These are phyloP conservation scores for Pugionium dolabratum DNA, from an alignment of 345 rosid genomes.

Conservation along the genomic window DNA sequence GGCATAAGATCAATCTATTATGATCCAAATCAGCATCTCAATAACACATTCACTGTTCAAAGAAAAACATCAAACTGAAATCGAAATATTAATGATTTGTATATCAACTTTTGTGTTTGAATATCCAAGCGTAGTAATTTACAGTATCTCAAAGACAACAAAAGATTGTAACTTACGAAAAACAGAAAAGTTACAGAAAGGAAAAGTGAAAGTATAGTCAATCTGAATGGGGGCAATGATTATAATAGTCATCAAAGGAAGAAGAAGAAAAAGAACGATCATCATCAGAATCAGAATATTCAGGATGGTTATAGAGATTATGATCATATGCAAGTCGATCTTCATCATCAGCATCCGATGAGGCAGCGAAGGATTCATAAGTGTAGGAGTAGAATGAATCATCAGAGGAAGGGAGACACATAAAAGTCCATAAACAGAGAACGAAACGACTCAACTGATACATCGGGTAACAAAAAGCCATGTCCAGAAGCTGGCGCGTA, in stretches of 20 bases:
- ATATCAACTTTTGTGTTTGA: not conserved
- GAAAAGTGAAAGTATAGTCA: conserved; percentile 32
- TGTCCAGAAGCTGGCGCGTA: conserved; percentile 60
- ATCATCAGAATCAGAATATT: conserved; percentile 32
- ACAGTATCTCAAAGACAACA: conserved; percentile 18
- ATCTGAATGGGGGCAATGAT: conserved; percentile 49
- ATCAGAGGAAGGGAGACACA: conserved; percentile 63
- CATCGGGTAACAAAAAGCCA: conserved; percentile 61
- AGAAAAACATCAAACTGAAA: not conserved
- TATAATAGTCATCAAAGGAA: conserved; percentile 41
- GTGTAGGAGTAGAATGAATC: conserved; percentile 52
- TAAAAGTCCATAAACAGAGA: conserved; percentile 68
- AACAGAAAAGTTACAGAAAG: conserved; percentile 10
- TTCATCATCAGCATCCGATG: conserved; percentile 34
- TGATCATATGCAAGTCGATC: conserved; percentile 33
- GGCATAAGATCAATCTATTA: not conserved
- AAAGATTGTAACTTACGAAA: not conserved
- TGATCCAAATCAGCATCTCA: conserved; percentile 10
- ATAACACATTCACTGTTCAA: conserved; percentile 28
- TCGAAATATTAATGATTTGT: not conserved
- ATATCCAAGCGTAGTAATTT: not conserved
- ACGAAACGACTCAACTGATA: conserved; percentile 55
- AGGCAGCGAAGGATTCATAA: conserved; percentile 37
- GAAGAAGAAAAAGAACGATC: conserved; percentile 36
- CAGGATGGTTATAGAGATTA: conserved; percentile 20